Evolutionary conservation across 345 rosid genomes (phyloP).

Genomic region (Syzygium aqueum): DNA sequence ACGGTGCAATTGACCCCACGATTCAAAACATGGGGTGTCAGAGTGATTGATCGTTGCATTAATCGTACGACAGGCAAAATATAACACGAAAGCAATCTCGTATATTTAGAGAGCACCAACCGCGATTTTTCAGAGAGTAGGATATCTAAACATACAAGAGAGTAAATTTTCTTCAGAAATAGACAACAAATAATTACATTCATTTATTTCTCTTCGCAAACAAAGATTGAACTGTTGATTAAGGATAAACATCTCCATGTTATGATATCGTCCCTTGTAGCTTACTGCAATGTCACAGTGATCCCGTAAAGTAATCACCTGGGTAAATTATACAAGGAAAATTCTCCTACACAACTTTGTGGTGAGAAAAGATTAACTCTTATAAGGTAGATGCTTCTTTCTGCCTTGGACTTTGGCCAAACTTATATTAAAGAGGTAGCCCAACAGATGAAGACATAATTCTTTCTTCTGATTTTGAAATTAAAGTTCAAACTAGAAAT

Average conservation of each 20-base stretch:
- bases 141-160: not conserved
- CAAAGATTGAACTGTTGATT: not conserved
- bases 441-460: not conserved
- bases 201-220: not conserved
- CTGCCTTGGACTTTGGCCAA: not conserved
- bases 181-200: not conserved
- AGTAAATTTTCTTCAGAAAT: no score
- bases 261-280: not conserved
- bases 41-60: not conserved
- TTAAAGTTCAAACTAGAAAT: not conserved
- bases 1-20: not conserved
- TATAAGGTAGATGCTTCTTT: not conserved
- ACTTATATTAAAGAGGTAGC: not conserved
- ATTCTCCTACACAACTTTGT: not conserved
- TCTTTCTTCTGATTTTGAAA: not conserved
- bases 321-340: not conserved
- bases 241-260: not conserved
- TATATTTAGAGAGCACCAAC: not conserved
- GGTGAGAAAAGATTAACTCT: not conserved
- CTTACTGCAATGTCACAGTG: not conserved
- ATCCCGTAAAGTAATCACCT: not conserved
- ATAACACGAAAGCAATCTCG: not conserved
- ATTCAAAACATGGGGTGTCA: not conserved
- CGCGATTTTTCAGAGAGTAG: not conserved
- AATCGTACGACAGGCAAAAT: no score